These are phyloP conservation scores for Cyberlindnera americana DNA, from an alignment of 805 yeast genomes.

Conservation along the genomic window DNA sequence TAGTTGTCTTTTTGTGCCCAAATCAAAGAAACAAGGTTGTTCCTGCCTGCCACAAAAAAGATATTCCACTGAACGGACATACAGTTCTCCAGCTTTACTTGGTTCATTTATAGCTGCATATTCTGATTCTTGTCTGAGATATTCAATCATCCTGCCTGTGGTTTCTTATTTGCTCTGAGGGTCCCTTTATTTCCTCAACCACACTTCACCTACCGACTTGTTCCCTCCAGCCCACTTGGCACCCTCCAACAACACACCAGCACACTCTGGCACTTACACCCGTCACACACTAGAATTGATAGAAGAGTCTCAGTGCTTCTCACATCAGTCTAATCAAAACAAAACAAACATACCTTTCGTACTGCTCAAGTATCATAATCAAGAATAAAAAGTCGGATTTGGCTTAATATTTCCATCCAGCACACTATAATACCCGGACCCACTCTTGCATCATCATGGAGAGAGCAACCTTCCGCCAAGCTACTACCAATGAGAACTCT, in stretches of 20 bases:
- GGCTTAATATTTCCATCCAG: too few species aligned
- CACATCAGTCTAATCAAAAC: too few species aligned
- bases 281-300: too few species aligned
- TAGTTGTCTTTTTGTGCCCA: constrained; percentile 1
- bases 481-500: constrained; percentile 23
- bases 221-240: too few species aligned
- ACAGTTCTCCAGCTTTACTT: not conserved
- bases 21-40: too few species aligned
- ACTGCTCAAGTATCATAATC: too few species aligned
- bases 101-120: not conserved
- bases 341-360: too few species aligned
- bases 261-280: too few species aligned
- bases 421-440: too few species aligned
- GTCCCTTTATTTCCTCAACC: not conserved
- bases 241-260: too few species aligned
- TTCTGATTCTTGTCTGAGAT: not conserved
- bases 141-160: not conserved
- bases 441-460: constrained; percentile 12
- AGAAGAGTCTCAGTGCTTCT: too few species aligned
- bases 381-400: too few species aligned
- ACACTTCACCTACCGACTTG: not conserved
- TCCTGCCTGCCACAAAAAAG: not conserved
- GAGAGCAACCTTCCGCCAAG: constrained; percentile 21
- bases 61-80: not conserved
- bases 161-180: not conserved